Evolutionary conservation across 192 early-diverging fungal genomes (phyloP).

Genomic region (Linnemannia zychae): DNA sequence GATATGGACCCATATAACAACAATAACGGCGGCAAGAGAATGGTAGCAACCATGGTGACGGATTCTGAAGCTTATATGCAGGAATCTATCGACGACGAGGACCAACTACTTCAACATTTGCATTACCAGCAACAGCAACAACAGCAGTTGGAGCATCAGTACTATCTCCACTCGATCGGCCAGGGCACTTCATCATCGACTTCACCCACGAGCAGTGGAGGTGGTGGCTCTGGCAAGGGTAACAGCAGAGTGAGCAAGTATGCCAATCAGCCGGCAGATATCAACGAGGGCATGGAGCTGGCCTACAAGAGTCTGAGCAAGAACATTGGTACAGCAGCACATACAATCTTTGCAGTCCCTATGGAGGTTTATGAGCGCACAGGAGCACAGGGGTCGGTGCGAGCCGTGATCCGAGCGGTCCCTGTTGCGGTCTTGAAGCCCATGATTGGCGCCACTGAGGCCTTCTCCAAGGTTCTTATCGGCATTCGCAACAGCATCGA

Average conservation of each 20-base stretch:
- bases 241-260: conserved; percentile 79
- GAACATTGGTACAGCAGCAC: conserved; percentile 86
- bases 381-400: conserved; percentile 67
- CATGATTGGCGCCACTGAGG: conserved; percentile 96
- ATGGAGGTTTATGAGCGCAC: conserved; percentile 81
- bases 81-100: conserved; percentile 52
- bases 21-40: conserved; percentile 21
- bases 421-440: conserved; percentile 95
- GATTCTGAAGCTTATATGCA: conserved; percentile 51
- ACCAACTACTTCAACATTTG: conserved; percentile 42
- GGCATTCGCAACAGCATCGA: conserved; percentile 94
- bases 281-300: conserved; percentile 87
- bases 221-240: background rate
- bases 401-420: conserved; percentile 81
- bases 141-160: conserved; percentile 8
- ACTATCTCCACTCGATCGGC: conserved; percentile 7
- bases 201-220: background rate
- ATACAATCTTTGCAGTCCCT: conserved; percentile 92
- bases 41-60: conserved; percentile 51
- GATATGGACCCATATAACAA: conserved; percentile 3
- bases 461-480: conserved; percentile 90
- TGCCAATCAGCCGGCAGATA: conserved; percentile 86
- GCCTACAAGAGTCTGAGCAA: conserved; percentile 85
- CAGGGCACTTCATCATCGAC: conserved; percentile 12
- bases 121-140: conserved; percentile 30